A percentile compares a stretch with the other conserved stretches of the same genome.
Conservation (phyloP, 805 yeast genomes). For the Pichia heedii region DNA sequence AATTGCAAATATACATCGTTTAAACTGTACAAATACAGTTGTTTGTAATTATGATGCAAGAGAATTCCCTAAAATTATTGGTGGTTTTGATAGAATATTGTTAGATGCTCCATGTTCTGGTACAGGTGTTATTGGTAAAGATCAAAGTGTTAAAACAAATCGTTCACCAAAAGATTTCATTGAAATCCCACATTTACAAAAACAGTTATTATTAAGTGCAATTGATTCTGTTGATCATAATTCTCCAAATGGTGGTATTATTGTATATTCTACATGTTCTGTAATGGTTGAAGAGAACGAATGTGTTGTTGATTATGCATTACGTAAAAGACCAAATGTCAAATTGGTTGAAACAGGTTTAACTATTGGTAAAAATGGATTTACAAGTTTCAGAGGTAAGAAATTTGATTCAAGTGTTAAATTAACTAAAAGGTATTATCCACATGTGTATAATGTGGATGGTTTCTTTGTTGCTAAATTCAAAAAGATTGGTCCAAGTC, state of each 20-base stretch:
- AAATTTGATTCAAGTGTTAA: slow-evolving; percentile 69
- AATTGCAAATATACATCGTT: slow-evolving; percentile 94
- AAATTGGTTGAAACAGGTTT: slow-evolving; percentile 87
- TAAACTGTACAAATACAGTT: slow-evolving; percentile 93
- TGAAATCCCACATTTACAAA: slow-evolving; percentile 93
- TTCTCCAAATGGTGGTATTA: slow-evolving; percentile 84
- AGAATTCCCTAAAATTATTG: slow-evolving; percentile 95
- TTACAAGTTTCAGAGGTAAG: slow-evolving; percentile 88
- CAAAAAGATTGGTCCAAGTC: slow-evolving; percentile 80
- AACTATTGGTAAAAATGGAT: slow-evolving; percentile 93
- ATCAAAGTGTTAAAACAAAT: slow-evolving; percentile 84
- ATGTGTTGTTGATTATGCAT: slow-evolving; percentile 95
- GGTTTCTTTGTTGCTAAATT: slow-evolving; percentile 98
- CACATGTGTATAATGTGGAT: slow-evolving; percentile 97
- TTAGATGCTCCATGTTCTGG: slow-evolving; percentile 99
- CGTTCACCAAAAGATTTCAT: slow-evolving; percentile 95
- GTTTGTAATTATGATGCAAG: slow-evolving; percentile 98
- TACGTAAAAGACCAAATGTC: slow-evolving; percentile 93
- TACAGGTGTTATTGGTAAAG: slow-evolving; percentile 98
- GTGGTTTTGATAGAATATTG: slow-evolving; percentile 92
- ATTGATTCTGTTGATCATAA: slow-evolving; percentile 95
- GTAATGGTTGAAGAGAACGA: slow-evolving; percentile 98
- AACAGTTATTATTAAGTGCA: slow-evolving; percentile 86
- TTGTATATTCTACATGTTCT: slow-evolving; percentile 97
- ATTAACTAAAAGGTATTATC: slow-evolving; percentile 91